Base-by-base conservation (phyloP, 768 basidiomycete species). In the Glaciozyma antarctica region DNA sequence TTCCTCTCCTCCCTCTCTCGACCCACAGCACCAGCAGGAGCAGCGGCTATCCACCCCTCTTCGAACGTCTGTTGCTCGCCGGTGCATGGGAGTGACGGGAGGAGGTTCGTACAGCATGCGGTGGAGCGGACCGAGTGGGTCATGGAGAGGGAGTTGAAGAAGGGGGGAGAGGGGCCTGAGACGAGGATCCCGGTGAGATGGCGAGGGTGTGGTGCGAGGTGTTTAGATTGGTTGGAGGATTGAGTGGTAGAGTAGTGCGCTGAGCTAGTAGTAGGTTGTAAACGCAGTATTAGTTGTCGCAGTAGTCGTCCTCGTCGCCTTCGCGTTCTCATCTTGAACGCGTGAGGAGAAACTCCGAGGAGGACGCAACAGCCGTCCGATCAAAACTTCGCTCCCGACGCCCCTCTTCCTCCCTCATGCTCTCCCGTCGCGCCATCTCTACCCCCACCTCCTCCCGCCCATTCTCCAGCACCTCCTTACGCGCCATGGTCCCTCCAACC, bases 51-150 rank as follows among this genome's bases (percentile, higher is more conserved):
- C 52, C 67, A 71, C 51, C 65, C 70, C 1, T 45, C 62, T 22
- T 61, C 60, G 21, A 52, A 65, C 55, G 24, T 70, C 3, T 69
- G 65, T 38, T 54, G 54, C 21, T 72, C 69, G 22, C 64, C 65
- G 15, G 24, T 21, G 17, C 69, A 70, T 62, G 24, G 41, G 2
- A 55, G 19, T 48, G 61, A 63, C 1, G 54, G 58, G 32, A 34
- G 49, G 17, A 45, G 63, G 8, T 72, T 67, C 58, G 48, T 53
- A 43, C 9, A 34, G 21, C 67, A 58, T 28, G 69, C 69, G 17
- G 66, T 68, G 21, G 62, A 65, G 58, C 59, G 69, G 12, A 8
- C 70, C 49, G 71, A 72, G 55, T 72, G 71, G 71, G 67, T 70
- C 17, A 28, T 52, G 16, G 67, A 68, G 55, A 24, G 47, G n/a